These are phyloP conservation scores for Colletotrichum musicola DNA, from an alignment of 2,329 filamentous ascomycete species.

Conservation along the genomic window DNA sequence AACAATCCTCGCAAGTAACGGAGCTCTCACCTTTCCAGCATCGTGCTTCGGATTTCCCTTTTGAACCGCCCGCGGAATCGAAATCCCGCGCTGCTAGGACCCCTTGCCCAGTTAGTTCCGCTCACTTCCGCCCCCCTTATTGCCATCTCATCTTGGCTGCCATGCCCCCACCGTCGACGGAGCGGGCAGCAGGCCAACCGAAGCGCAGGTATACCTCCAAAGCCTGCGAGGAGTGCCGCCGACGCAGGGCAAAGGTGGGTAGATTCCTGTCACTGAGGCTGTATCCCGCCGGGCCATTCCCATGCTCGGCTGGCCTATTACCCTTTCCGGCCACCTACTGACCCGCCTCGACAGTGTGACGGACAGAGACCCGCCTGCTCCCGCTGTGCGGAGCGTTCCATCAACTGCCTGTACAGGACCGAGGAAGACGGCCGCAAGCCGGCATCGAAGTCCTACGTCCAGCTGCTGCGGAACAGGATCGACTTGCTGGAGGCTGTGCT, in stretches of 20 bases:
- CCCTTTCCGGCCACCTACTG: neutral
- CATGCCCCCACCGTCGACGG: slow-evolving; percentile 28
- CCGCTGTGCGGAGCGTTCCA: slow-evolving; percentile 46
- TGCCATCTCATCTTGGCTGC: neutral
- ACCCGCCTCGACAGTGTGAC: slow-evolving; percentile 47
- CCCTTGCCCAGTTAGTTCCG: slow-evolving; percentile 14
- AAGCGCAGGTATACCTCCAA: slow-evolving; percentile 42
- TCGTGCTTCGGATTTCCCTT: slow-evolving; percentile 3
- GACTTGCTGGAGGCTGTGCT: slow-evolving; percentile 48
- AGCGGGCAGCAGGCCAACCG: slow-evolving; percentile 28
- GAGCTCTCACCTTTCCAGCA: neutral
- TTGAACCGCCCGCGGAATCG: neutral
- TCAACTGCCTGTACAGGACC: slow-evolving; percentile 47
- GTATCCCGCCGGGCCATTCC: neutral
- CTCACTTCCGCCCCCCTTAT: neutral
- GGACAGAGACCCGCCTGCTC: slow-evolving; percentile 48
- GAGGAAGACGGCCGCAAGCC: slow-evolving; percentile 51
- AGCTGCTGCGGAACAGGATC: slow-evolving; percentile 49
- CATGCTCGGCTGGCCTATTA: neutral
- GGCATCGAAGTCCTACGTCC: slow-evolving; percentile 50
- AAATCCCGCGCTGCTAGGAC: neutral
- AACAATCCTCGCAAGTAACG: neutral
- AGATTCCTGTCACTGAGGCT: neutral
- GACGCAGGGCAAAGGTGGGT: slow-evolving; percentile 50
- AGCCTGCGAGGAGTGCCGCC: slow-evolving; percentile 53